Percentiles rank a stretch among this genome's conserved stretches.
These are phyloP conservation scores for Candida germanica DNA, from an alignment of 805 yeast species.

Conservation along the genomic window DNA sequence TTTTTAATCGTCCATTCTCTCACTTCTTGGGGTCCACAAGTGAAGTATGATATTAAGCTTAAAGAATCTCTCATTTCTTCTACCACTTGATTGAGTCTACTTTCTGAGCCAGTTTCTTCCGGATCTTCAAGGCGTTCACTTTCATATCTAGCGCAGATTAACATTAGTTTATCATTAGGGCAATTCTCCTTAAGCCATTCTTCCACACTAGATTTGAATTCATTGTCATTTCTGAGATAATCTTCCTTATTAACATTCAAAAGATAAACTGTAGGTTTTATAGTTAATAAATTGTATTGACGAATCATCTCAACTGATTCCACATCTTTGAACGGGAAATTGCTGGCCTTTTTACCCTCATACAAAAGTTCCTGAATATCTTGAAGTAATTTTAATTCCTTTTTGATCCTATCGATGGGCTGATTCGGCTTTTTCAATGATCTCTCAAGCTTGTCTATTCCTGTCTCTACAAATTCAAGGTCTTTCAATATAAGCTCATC, in stretches of 20 bases:
- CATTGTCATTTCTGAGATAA: constrained; percentile 51
- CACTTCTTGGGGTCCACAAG: constrained; percentile 83
- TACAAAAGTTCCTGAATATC: constrained; percentile 32
- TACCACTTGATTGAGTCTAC: constrained; percentile 64
- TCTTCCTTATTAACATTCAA: constrained; percentile 74
- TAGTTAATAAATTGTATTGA: constrained; percentile 71
- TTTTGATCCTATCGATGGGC: constrained; percentile 21
- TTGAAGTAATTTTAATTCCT: constrained; percentile 29
- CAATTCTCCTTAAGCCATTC: constrained; percentile 67
- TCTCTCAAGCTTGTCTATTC: constrained; percentile 29
- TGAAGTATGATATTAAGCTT: constrained; percentile 76
- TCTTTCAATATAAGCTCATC: constrained; percentile 62
- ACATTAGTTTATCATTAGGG: constrained; percentile 48
- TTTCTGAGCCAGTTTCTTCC: constrained; percentile 20
- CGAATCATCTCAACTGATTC: constrained; percentile 65
- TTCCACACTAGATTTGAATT: constrained; percentile 48
- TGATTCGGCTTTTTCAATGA: constrained; percentile 27
- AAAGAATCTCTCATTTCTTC: constrained; percentile 63
- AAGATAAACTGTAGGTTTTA: constrained; percentile 82
- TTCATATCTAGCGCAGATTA: constrained; percentile 50
- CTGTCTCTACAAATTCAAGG: constrained; percentile 59
- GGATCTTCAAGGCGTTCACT: constrained; percentile 30
- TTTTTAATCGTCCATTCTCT: constrained; percentile 85
- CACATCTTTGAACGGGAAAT: constrained; percentile 55
- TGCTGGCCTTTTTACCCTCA: constrained; percentile 59